Evolutionary conservation across 2,329 filamentous ascomycete genomes (phyloP).

Genomic region (Fonsecaea pugnacius): DNA sequence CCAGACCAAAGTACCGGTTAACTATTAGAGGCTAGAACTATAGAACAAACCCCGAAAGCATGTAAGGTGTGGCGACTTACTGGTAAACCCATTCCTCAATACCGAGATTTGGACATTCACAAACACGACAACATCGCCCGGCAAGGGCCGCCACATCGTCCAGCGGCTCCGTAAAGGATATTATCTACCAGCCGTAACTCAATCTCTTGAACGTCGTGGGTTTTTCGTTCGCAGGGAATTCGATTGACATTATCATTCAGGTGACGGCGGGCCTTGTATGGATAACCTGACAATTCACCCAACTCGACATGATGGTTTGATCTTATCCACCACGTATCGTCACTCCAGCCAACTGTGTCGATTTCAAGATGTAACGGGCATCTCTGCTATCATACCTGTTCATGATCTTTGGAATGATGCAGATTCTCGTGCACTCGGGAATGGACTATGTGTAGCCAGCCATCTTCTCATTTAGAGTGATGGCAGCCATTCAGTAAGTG

Average conservation of each 20-base stretch:
- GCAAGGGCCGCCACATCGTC: too few relatives aligned
- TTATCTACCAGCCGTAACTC: too few relatives aligned
- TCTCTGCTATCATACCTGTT: background rate
- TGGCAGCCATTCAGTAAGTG: background rate
- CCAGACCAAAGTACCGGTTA: too few relatives aligned
- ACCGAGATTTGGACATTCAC: too few relatives aligned
- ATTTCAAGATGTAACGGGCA: background rate
- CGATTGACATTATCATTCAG: too few relatives aligned
- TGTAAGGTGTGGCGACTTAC: too few relatives aligned
- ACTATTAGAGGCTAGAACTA: too few relatives aligned
- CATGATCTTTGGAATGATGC: background rate
- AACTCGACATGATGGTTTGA: background rate
- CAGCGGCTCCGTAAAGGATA: too few relatives aligned
- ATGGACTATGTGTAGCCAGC: background rate
- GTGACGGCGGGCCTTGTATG: too few relatives aligned
- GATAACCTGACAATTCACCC: background rate
- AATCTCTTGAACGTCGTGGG: background rate
- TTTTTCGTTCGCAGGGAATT: background rate
- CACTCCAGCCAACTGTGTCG: background rate
- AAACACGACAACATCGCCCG: too few relatives aligned
- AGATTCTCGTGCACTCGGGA: background rate
- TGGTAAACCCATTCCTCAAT: too few relatives aligned
- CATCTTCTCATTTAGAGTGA: background rate
- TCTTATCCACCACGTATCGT: background rate
- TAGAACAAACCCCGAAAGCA: too few relatives aligned